Evolutionary conservation across 2,329 filamentous ascomycete genomes (phyloP).

Genomic region (Graphilbum sp.): DNA sequence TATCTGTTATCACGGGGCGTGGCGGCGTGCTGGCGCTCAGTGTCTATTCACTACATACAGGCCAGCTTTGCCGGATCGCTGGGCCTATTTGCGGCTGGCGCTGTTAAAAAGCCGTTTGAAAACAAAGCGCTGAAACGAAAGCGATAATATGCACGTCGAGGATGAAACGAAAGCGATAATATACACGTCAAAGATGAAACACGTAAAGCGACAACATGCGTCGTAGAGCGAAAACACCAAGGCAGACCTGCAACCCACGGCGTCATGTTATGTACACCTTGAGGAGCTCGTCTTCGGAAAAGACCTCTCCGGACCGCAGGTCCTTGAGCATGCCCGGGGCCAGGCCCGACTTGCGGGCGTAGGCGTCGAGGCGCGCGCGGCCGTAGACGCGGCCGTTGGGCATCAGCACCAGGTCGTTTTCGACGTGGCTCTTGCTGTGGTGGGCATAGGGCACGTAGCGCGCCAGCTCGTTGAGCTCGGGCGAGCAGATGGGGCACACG

Average conservation of each 20-base stretch:
- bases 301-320: slow-evolving; percentile 58
- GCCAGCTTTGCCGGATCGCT: no score
- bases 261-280: slow-evolving; percentile 82
- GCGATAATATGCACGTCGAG: no score
- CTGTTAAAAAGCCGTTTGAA: no score
- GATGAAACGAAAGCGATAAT: no score
- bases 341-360: slow-evolving; percentile 67
- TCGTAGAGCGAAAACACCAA: not conserved
- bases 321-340: slow-evolving; percentile 55
- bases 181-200: not conserved
- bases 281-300: slow-evolving; percentile 43
- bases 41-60: no score
- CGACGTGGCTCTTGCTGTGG: slow-evolving; percentile 86
- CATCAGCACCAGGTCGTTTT: slow-evolving; percentile 69
- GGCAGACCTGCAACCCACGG: not conserved
- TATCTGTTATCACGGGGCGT: no score
- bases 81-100: no score
- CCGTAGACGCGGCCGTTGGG: slow-evolving; percentile 83
- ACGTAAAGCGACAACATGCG: no score
- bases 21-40: no score
- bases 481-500: slow-evolving; percentile 88
- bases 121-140: no score
- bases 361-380: slow-evolving; percentile 51
- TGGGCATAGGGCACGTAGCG: slow-evolving; percentile 83
- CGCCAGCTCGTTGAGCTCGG: slow-evolving; percentile 84